Evolutionary conservation across 768 basidiomycete genomes (phyloP).

Genomic region (Leccinum sublutescens): DNA sequence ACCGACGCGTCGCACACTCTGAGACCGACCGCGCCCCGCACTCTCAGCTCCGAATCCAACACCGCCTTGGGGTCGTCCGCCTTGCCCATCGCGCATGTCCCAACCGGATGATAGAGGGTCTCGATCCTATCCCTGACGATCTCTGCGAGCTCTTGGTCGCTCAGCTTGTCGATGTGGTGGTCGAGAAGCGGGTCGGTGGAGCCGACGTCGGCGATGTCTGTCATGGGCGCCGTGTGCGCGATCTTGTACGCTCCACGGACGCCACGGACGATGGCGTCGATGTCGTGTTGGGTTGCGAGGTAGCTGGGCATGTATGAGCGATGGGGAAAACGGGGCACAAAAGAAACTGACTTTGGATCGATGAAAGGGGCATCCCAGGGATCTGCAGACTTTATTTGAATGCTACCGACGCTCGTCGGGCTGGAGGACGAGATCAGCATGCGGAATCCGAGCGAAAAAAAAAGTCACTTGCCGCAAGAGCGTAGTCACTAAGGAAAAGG

Average conservation of each 20-base stretch:
- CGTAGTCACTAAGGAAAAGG: conserved; percentile 15
- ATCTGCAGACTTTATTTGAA: conserved; percentile 40
- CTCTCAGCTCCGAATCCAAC: conserved; percentile 41
- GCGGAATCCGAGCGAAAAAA: not conserved
- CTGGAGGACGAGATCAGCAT: conserved; percentile 20
- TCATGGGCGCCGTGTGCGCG: conserved; percentile 38
- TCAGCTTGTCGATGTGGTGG: conserved; percentile 34
- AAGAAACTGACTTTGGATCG: conserved; percentile 39
- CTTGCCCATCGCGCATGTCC: conserved; percentile 38
- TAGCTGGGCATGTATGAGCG: conserved; percentile 34
- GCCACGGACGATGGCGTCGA: conserved; percentile 41
- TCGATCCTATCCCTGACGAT: conserved; percentile 34
- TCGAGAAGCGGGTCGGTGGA: conserved; percentile 34
- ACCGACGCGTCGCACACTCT: conserved; percentile 48
- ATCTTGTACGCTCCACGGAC: conserved; percentile 39
- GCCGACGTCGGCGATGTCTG: conserved; percentile 34
- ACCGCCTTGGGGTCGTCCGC: conserved; percentile 41
- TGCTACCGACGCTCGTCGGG: conserved; percentile 43
- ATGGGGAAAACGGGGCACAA: not conserved
- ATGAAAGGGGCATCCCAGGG: conserved; percentile 43
- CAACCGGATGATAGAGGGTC: conserved; percentile 45
- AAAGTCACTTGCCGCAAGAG: conserved; percentile 25
- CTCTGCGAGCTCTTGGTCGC: conserved; percentile 36
- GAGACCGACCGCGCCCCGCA: conserved; percentile 43
- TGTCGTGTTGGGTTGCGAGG: conserved; percentile 40